Evolutionary conservation across 139 green algal genomes (phyloP), one percentile per base, ranked within the genome.

Genomic region (Haematococcus sp.): DNA sequence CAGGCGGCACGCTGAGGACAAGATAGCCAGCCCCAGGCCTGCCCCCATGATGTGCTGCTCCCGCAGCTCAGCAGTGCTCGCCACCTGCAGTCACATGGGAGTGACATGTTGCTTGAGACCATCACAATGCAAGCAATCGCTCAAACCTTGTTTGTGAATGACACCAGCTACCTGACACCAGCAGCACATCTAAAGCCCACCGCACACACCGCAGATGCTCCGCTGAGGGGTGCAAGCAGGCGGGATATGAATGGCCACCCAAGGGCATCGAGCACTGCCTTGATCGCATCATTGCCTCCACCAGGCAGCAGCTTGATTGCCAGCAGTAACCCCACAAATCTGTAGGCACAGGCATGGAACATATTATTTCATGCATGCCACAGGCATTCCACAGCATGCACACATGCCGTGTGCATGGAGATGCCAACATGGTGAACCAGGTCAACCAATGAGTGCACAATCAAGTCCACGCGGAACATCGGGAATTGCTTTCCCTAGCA

Each of bases 301-400:
- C 80, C 44, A 1, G 86, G 82, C 51, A 93, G 77, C 30, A 91
- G 68, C 58, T 85, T 86, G 15, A 82, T 90, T 2, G 89, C 87
- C 59, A 94, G 76, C 35, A 94, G 77, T 52, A 94, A 77, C 3
- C 89, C 89, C 15, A 93, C 88, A 75, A 94, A 89, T 71, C 88
- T 94, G 83, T 5, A 52, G n/a, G 23, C 11, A 27, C 25, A 27
- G 40, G 7, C 11, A 11, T 7, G 11, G 40, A 11, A 11, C 40
- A 49, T 11, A n/a, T n/a, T n/a, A 34, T 2, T 35, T 22, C 20
- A 34, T 28, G 20, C 2, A 9, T 35, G 28, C 9, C 32, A 27
- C 19, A 44, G 31, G 22, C 0, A 13, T 5, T 4, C 20, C 63
- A 54, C 19, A 30, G 55, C 40, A 43, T 44, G 40, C 4, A 23